Conservation (phyloP, 2,329 filamentous ascomycete genomes). For the Chlorencoelia australis region DNA sequence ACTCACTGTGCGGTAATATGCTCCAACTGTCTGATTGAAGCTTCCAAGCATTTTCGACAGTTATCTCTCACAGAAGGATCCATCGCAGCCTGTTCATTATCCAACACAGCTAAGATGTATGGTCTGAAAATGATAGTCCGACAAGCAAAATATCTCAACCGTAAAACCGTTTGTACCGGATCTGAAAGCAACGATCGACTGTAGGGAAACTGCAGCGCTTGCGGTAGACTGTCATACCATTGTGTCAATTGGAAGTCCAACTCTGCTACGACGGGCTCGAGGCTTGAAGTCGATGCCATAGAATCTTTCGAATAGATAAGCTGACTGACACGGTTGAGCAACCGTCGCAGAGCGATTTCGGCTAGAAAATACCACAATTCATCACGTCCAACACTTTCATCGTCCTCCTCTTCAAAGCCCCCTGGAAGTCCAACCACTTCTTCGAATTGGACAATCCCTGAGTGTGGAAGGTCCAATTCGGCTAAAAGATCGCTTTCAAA, state of each 20-base stretch:
- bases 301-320: constrained; percentile 69
- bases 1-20: constrained; percentile 67
- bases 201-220: constrained; percentile 68
- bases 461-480: constrained; percentile 72
- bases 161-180: constrained; percentile 68
- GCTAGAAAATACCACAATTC: constrained; percentile 82
- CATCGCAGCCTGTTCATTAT: constrained; percentile 63
- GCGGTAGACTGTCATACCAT: constrained; percentile 72
- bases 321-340: constrained; percentile 70
- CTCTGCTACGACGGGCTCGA: constrained; percentile 70
- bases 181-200: constrained; percentile 56
- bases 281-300: constrained; percentile 58
- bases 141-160: constrained; percentile 74
- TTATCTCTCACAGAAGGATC: constrained; percentile 67
- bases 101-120: constrained; percentile 69
- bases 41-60: constrained; percentile 73
- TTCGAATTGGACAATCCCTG: constrained; percentile 73
- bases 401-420: constrained; percentile 61
- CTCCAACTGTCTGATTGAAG: constrained; percentile 69
- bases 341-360: constrained; percentile 66
- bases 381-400: constrained; percentile 57
- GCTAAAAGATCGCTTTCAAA: constrained; percentile 74
- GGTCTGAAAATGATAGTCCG: constrained; percentile 79
- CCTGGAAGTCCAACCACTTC: constrained; percentile 70
- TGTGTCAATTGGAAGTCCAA: constrained; percentile 75